phyloP scores from a whole-genome alignment of 2,329 filamentous ascomycete genomes.

The Gaeumannomyces sp. region DNA sequence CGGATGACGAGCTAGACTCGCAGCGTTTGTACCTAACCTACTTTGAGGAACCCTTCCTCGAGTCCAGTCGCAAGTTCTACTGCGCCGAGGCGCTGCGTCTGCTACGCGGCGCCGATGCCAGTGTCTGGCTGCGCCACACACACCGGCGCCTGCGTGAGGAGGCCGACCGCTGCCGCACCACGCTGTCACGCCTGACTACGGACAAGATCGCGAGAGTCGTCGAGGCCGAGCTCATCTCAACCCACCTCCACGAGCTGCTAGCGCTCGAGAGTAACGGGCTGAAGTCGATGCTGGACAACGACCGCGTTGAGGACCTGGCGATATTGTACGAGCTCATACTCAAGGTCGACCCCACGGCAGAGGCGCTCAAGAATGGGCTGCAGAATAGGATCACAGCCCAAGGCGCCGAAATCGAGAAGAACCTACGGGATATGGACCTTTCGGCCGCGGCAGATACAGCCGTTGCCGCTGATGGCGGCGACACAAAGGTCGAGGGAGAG shows the following conservation, averaged over 20 bases:
- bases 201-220: slow-evolving; percentile 69
- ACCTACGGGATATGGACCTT: slow-evolving; percentile 50
- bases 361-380: slow-evolving; percentile 62
- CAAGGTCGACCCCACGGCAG: slow-evolving; percentile 69
- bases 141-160: slow-evolving; percentile 73
- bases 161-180: slow-evolving; percentile 73
- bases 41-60: slow-evolving; percentile 75
- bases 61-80: slow-evolving; percentile 69
- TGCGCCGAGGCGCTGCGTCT: slow-evolving; percentile 65
- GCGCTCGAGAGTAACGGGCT: slow-evolving; percentile 80
- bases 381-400: slow-evolving; percentile 72
- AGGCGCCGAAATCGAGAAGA: slow-evolving; percentile 75
- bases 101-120: slow-evolving; percentile 71
- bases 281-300: slow-evolving; percentile 85
- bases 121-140: slow-evolving; percentile 73
- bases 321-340: slow-evolving; percentile 75
- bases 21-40: slow-evolving; percentile 76
- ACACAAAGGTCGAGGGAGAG: slow-evolving; percentile 34
- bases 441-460: slow-evolving; percentile 30
- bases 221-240: slow-evolving; percentile 71
- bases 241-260: slow-evolving; percentile 75
- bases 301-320: slow-evolving; percentile 70
- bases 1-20: slow-evolving; percentile 67
- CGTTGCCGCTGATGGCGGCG: background rate
- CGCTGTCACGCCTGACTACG: slow-evolving; percentile 67